A percentile compares a stretch with the other conserved stretches of the same genome.
Evolutionary conservation across 108 stramenopile genomes (phyloP).

Genomic region (Licmophora abbreviata): DNA sequence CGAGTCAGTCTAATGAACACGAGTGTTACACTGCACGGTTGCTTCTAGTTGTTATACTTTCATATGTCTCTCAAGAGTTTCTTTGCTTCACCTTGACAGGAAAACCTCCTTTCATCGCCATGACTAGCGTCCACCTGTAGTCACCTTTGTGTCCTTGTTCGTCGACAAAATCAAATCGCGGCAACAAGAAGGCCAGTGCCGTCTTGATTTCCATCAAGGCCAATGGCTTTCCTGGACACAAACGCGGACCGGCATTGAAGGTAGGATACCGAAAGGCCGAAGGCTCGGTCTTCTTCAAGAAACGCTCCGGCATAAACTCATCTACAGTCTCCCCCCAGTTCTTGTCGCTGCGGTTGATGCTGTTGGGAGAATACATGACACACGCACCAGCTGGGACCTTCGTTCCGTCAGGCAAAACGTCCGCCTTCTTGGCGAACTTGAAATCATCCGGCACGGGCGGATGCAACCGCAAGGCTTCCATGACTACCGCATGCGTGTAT

Average conservation of each 20-base stretch:
- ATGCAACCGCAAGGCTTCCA: constrained; percentile 43
- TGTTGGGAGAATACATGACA: constrained; percentile 20
- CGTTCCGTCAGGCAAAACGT: constrained; percentile 50
- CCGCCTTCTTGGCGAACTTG: constrained; percentile 22
- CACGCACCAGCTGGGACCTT: constrained; percentile 16
- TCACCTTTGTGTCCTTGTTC: constrained; percentile 12
- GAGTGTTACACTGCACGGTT: no score
- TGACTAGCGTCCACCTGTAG: constrained; percentile 17
- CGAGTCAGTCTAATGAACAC: no score
- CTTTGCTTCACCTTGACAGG: constrained; percentile 1
- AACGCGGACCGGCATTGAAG: constrained; percentile 31
- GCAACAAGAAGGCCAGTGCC: constrained; percentile 10
- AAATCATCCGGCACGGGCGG: constrained; percentile 33
- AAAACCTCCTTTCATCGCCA: constrained; percentile 24
- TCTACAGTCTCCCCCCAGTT: constrained; percentile 32
- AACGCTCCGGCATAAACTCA: constrained; percentile 37
- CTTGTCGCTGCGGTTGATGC: constrained; percentile 21
- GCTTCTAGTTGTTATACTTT: no score
- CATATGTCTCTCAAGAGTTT: not conserved
- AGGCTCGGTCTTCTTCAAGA: constrained; percentile 19
- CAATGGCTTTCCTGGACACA: constrained; percentile 24
- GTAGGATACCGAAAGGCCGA: constrained; percentile 13
- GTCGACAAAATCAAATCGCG: constrained; percentile 14
- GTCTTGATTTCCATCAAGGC: constrained; percentile 32
- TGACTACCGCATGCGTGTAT: constrained; percentile 26